Percentiles rank a stretch among this genome's conserved stretches.
Evolutionary conservation across 169 alveolate genomes (phyloP).

Genomic region (Plasmodium reichenowi): DNA sequence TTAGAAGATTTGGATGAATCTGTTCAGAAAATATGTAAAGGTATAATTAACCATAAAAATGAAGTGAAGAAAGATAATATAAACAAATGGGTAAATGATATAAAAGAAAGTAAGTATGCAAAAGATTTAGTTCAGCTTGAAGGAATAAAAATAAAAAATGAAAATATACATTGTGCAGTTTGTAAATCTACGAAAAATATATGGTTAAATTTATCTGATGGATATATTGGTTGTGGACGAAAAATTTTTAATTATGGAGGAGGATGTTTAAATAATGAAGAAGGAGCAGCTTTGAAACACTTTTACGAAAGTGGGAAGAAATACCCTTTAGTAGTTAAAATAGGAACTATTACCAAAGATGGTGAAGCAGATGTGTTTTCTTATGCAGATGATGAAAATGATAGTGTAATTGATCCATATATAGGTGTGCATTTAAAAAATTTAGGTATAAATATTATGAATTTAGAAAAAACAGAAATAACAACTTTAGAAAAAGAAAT

Average conservation of each 20-base stretch:
- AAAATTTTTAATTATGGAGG: slow-evolving; percentile 90
- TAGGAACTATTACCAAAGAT: slow-evolving; percentile 93
- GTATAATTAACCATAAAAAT: slow-evolving; percentile 50
- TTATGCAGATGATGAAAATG: slow-evolving; percentile 92
- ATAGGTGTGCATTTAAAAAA: slow-evolving; percentile 90
- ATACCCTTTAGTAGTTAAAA: slow-evolving; percentile 93
- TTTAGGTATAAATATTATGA: slow-evolving; percentile 91
- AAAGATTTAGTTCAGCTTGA: slow-evolving; percentile 51
- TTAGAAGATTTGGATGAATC: slow-evolving; percentile 42
- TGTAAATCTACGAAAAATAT: slow-evolving; percentile 53
- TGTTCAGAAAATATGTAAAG: slow-evolving; percentile 19
- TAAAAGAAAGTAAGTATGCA: slow-evolving; percentile 67
- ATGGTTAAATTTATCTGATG: slow-evolving; percentile 74
- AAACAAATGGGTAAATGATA: slow-evolving; percentile 61
- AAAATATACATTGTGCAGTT: slow-evolving; percentile 63
- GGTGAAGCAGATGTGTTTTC: slow-evolving; percentile 94
- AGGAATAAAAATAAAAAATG: slow-evolving; percentile 46
- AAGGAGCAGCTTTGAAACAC: slow-evolving; percentile 93
- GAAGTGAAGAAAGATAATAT: slow-evolving; percentile 40
- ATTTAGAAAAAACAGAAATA: slow-evolving; percentile 49
- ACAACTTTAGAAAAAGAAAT: slow-evolving; percentile 32
- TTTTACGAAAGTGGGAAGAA: slow-evolving; percentile 86
- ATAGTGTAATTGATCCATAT: slow-evolving; percentile 89
- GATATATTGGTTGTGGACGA: slow-evolving; percentile 93
- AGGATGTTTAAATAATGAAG: slow-evolving; percentile 91